phyloP scores from a whole-genome alignment of 345 rosid species.

The Reutealis trisperma region DNA sequence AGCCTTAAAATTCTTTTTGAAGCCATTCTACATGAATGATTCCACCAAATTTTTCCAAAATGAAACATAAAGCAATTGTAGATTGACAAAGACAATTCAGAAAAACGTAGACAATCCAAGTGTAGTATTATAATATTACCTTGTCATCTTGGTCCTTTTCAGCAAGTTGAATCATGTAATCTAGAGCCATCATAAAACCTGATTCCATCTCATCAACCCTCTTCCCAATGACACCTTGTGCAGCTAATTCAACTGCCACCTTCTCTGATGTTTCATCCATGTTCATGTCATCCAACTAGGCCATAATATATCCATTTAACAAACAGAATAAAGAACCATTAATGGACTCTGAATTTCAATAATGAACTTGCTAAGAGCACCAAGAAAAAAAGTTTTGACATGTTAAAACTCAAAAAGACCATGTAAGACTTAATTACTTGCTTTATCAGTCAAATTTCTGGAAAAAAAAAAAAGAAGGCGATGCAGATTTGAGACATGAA shows the following conservation, averaged over 20 bases:
- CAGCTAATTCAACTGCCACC: slow-evolving; percentile 87
- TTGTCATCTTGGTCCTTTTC: slow-evolving; percentile 78
- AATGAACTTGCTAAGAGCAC: not conserved
- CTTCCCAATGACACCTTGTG: slow-evolving; percentile 92
- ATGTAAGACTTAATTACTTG: not conserved
- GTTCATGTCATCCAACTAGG: slow-evolving; percentile 79
- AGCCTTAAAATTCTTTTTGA: not conserved
- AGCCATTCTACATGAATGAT: not conserved
- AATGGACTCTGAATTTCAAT: not conserved
- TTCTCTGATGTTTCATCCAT: slow-evolving; percentile 89
- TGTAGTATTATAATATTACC: slow-evolving; percentile 38
- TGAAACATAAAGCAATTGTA: not conserved
- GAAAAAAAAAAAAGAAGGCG: no score
- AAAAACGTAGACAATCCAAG: not conserved
- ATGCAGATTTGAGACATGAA: no score
- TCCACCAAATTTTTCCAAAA: not conserved
- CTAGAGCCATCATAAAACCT: slow-evolving; percentile 94
- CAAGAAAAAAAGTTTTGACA: slow-evolving; percentile 7
- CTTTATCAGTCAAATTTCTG: not conserved
- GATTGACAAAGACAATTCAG: not conserved
- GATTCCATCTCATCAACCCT: slow-evolving; percentile 94
- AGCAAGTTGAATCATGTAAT: slow-evolving; percentile 89
- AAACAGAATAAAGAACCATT: slow-evolving; percentile 7
- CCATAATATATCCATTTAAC: slow-evolving; percentile 22
- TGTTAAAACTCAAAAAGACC: not conserved